Percentiles rank a stretch among this genome's conserved stretches.
Evolutionary conservation across 441 rosid genomes (phyloP).

Genomic region (Iberis amara): DNA sequence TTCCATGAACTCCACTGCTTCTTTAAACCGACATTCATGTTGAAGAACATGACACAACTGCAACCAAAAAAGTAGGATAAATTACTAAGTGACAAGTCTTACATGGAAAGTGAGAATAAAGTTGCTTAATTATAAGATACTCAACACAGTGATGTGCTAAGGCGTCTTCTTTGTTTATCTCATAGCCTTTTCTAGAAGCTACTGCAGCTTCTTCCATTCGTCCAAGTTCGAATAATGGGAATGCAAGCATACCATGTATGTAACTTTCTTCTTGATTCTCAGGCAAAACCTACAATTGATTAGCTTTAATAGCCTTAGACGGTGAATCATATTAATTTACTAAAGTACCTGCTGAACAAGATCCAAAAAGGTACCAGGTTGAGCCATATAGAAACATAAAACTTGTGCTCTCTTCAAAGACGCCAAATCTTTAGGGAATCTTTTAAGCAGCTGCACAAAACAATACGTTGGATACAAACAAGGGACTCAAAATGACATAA

Average conservation of each 20-base stretch:
- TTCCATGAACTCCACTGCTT: slow-evolving; percentile 89
- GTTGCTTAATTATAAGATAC: slow-evolving; percentile 26
- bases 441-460: slow-evolving; percentile 56
- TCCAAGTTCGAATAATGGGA: slow-evolving; percentile 76
- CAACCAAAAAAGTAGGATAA: slow-evolving; percentile 24
- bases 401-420: slow-evolving; percentile 72
- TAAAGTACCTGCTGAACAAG: slow-evolving; percentile 63
- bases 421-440: slow-evolving; percentile 65
- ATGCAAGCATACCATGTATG: slow-evolving; percentile 78
- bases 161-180: slow-evolving; percentile 60
- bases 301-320: slow-evolving; percentile 5
- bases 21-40: slow-evolving; percentile 62
- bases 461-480: slow-evolving; percentile 1
- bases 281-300: slow-evolving; percentile 49
- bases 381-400: slow-evolving; percentile 74
- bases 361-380: slow-evolving; percentile 48
- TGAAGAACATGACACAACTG: slow-evolving; percentile 90
- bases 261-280: slow-evolving; percentile 57
- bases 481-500: neutral
- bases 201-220: slow-evolving; percentile 67
- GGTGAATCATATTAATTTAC: no score
- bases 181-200: slow-evolving; percentile 71
- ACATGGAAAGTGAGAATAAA: neutral
- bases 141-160: slow-evolving; percentile 89
- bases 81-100: neutral